A percentile compares a stretch with the other conserved stretches of the same genome.
Conservation (phyloP, 108 stramenopile species). For the Schizochytrium sp. region DNA sequence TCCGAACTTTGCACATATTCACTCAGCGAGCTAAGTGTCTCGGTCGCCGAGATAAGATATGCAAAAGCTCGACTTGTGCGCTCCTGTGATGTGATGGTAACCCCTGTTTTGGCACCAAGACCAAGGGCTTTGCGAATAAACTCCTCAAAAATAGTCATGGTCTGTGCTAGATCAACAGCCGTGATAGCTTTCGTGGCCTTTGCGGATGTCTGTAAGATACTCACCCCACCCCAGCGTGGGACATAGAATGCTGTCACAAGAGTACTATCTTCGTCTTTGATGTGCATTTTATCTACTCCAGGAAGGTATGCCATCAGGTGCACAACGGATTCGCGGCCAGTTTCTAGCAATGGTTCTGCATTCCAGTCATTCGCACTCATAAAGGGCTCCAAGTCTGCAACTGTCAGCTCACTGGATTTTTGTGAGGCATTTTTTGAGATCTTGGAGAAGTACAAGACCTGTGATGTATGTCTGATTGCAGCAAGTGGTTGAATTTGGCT, state of each 20-base stretch:
- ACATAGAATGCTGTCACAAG: neutral
- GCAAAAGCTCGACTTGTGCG: neutral
- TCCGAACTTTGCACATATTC: neutral
- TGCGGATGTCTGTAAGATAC: neutral
- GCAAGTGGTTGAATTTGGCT: neutral
- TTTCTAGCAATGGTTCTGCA: neutral
- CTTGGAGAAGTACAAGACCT: constrained; percentile 15
- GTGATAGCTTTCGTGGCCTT: neutral
- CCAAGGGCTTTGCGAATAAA: neutral
- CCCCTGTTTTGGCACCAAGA: neutral
- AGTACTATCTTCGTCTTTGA: neutral
- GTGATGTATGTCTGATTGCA: neutral
- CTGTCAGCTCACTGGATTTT: neutral
- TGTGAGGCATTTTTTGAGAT: neutral
- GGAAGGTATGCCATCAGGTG: constrained; percentile 20
- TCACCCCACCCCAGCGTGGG: constrained; percentile 33
- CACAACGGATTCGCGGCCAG: constrained; percentile 12
- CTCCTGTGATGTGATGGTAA: neutral
- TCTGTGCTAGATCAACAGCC: neutral
- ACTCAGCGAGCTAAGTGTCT: neutral
- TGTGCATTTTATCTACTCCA: neutral
- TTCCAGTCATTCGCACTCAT: constrained; percentile 58
- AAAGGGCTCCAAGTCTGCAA: neutral
- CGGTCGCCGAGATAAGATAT: neutral
- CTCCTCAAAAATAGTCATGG: constrained; percentile 19